These are phyloP conservation scores for Tetracladium setigerum DNA, from an alignment of 495 filamentous ascomycete species.

Conservation along the genomic window DNA sequence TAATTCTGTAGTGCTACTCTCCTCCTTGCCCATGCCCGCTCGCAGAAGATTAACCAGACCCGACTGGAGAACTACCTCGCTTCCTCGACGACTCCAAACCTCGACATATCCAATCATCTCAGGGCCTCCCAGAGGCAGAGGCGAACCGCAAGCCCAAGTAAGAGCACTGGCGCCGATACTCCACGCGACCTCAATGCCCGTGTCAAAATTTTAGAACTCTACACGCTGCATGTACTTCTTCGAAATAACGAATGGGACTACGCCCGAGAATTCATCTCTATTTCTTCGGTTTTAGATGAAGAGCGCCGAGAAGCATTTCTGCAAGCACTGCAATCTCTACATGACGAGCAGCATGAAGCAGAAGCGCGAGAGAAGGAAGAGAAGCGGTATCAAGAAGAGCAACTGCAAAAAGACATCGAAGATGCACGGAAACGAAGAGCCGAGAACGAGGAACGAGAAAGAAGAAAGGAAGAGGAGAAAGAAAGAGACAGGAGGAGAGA, in stretches of 20 bases:
- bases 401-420: constrained; percentile 51
- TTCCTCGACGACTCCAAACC: constrained; percentile 57
- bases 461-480: constrained; percentile 26
- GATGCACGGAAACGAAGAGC: constrained; percentile 39
- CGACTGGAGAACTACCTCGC: constrained; percentile 88
- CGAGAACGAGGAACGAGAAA: constrained; percentile 49
- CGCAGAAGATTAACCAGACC: constrained; percentile 75
- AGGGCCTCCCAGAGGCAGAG: constrained; percentile 16
- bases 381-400: constrained; percentile 50
- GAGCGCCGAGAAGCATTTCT: constrained; percentile 82
- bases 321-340: constrained; percentile 64
- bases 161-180: constrained; percentile 53
- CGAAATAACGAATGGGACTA: constrained; percentile 94
- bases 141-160: constrained; percentile 25
- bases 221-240: constrained; percentile 85
- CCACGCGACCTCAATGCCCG: constrained; percentile 68
- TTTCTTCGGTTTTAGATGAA: constrained; percentile 81
- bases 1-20: constrained; percentile 59
- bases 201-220: constrained; percentile 87
- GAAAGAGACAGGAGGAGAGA: constrained; percentile 23
- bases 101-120: constrained; percentile 58
- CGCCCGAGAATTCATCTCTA: constrained; percentile 77
- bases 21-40: constrained; percentile 75
- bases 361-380: constrained; percentile 58
- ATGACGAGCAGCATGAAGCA: constrained; percentile 60